phyloP scores from a whole-genome alignment of 192 early-diverging fungal genomes.

The Backusella morwellensis region DNA sequence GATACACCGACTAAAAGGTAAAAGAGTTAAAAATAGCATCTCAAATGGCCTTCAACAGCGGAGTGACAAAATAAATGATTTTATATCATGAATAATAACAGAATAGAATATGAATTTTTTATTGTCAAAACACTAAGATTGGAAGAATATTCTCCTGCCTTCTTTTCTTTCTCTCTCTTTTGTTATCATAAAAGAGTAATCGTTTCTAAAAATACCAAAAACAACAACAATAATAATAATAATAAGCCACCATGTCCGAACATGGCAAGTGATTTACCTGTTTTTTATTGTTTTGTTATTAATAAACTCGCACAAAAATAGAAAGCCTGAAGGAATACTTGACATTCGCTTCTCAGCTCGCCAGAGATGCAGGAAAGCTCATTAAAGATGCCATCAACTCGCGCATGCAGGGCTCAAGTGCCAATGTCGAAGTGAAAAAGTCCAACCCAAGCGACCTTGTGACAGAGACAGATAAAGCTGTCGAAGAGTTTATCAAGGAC shows the following conservation, averaged over 20 bases:
- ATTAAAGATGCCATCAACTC: conserved; percentile 55
- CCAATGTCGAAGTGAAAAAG: conserved; percentile 50
- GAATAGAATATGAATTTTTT: background rate
- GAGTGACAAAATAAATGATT: background rate
- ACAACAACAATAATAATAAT: background rate
- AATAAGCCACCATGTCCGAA: background rate
- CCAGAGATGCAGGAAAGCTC: conserved; percentile 55
- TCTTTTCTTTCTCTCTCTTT: background rate
- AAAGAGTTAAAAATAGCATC: background rate
- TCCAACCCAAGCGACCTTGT: conserved; percentile 76
- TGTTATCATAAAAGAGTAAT: background rate
- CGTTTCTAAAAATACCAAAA: background rate
- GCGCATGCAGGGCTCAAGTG: conserved; percentile 39
- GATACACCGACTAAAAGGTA: background rate
- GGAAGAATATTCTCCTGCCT: background rate
- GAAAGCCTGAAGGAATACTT: conserved; percentile 18
- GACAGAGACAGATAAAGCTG: conserved; percentile 81
- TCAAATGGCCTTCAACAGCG: background rate
- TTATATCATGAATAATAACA: background rate
- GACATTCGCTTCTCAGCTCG: conserved; percentile 48
- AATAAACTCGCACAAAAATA: background rate
- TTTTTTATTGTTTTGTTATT: background rate
- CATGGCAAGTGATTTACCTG: background rate
- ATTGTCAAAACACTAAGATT: background rate
- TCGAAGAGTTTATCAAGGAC: conserved; percentile 70